phyloP scores from a whole-genome alignment of 2,329 filamentous ascomycete genomes.

The Atkinsonella hypoxylon region DNA sequence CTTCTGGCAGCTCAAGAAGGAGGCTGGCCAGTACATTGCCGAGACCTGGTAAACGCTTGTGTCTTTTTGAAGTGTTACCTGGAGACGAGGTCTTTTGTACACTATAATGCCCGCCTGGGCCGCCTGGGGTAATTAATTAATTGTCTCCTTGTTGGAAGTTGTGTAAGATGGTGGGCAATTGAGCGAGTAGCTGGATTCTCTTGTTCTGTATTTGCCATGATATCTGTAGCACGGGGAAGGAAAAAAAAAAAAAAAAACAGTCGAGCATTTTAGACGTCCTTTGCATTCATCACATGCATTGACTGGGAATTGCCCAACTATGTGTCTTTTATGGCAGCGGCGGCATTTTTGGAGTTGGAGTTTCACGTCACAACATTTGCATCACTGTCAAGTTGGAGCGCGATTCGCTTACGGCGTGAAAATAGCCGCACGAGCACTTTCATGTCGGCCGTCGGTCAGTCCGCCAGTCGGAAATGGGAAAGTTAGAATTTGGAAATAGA shows the following conservation, averaged over 20 bases:
- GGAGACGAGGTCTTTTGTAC: neutral
- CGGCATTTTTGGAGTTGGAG: neutral
- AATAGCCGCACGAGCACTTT: no score
- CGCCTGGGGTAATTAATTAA: no score
- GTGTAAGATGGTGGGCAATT: neutral
- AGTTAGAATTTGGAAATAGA: no score
- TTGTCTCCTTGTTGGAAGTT: neutral
- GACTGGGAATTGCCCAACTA: neutral
- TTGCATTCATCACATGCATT: neutral
- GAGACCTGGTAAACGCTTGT: slow-evolving; percentile 48
- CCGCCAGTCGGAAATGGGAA: no score
- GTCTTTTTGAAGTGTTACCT: no score
- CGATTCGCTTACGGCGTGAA: no score
- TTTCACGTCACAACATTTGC: no score
- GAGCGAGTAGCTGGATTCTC: neutral
- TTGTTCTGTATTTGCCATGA: neutral
- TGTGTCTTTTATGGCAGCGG: neutral
- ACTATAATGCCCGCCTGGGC: neutral
- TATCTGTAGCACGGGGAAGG: no score
- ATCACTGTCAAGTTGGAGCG: no score
- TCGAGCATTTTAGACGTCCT: neutral
- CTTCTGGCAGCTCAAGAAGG: slow-evolving; percentile 89
- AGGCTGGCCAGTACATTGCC: slow-evolving; percentile 89
- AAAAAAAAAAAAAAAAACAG: neutral
- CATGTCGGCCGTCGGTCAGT: no score